Evolutionary conservation across 352 stramenopile species (phyloP).

Genomic region (Achlya hypogyna): DNA sequence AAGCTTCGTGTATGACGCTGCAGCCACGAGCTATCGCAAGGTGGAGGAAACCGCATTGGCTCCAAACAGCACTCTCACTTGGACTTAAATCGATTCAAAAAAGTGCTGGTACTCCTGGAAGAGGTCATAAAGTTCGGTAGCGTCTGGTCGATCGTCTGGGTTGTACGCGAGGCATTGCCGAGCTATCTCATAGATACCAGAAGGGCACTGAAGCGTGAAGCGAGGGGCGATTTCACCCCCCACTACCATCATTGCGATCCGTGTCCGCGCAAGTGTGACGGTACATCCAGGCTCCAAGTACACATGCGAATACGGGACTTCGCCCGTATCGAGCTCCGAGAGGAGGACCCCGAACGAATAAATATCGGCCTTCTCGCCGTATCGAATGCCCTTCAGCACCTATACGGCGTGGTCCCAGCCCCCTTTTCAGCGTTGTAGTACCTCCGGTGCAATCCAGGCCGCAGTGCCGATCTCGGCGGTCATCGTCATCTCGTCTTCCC

Average conservation of each 20-base stretch:
- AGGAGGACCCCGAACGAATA: constrained; percentile 69
- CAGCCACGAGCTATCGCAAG: no score
- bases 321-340: constrained; percentile 54
- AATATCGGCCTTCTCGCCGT: constrained; percentile 65
- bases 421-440: no score
- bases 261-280: constrained; percentile 8
- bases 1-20: no score
- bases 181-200: background rate
- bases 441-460: constrained; percentile 16
- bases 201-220: background rate
- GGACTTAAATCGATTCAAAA: background rate
- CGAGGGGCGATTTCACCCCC: constrained; percentile 9
- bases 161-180: constrained; percentile 5
- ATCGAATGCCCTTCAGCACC: constrained; percentile 25
- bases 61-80: no score
- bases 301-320: constrained; percentile 11
- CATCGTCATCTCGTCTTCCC: constrained; percentile 13
- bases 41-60: no score
- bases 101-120: constrained; percentile 11
- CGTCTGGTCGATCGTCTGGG: constrained; percentile 4
- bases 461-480: constrained; percentile 19
- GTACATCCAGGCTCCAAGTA: background rate
- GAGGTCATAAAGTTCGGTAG: background rate
- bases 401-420: no score
- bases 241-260: constrained; percentile 16